Evolutionary conservation across 257 asterid genomes (phyloP), one percentile per base, ranked within the genome.

Genomic region (Solanum tarapatanum): DNA sequence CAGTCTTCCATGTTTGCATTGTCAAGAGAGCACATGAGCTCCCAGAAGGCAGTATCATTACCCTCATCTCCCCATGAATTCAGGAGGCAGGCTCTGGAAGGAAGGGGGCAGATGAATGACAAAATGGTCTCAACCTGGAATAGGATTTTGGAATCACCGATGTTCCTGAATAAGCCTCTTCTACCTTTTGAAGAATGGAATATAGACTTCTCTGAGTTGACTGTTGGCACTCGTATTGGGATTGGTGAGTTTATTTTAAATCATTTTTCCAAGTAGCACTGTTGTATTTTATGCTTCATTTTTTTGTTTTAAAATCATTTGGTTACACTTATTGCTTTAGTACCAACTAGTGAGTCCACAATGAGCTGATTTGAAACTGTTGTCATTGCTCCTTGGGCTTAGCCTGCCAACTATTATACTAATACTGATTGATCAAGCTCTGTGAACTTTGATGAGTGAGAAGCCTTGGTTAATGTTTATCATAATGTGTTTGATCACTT

Each of bases 31-130:
- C 90, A 90, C 80, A 76, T 85, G 88, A 89, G 76, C 85, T 89
- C 92, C 84, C 92, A 91, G 74, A 91, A 89, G 90, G 98, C 98
- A 87, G 87, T 94, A 73, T 97, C 99, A n/a, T 92, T 97, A 88
- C 99, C 99, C 90, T 93, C 99, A 90, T 95, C 98, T 91, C 98
- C 99, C 86, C 97, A 95, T 83, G 98, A 97, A 90, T 92, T 93
- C 89, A 91, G 92, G 86, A 92, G 92, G 88, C 95, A 92, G 87
- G 89, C 90, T 82, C 92, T 90, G 32, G 90, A 87, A 82, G 87
- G 89, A 87, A 84, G 85, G 36, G 88, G 88, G 83, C 33, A 91
- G 92, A 91, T 72, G 85, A 91, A 91, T 90, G 96, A 95, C 82
- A 97, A 94, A 79, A 85, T 91, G 94, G 93, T 94, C 88, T 92